Conservation (phyloP, 768 basidiomycete genomes). For the Cubamyces lactineus region DNA sequence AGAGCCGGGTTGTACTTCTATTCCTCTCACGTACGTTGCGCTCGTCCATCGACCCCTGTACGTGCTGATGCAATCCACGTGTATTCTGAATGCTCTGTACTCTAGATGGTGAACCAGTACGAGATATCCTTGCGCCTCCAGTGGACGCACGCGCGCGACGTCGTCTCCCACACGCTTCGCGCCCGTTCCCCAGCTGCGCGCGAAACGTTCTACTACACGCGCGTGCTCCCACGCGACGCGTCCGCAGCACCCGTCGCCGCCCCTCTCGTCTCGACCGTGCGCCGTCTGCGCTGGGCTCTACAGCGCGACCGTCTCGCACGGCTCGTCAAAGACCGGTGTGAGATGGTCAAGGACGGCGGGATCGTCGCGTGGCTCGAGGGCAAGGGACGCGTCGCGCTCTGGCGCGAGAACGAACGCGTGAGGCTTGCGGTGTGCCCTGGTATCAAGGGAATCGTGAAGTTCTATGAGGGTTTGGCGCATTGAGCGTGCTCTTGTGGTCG, state of each 20-base stretch:
- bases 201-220: slow-evolving; percentile 49
- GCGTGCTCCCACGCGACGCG: slow-evolving; percentile 66
- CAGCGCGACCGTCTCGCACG: slow-evolving; percentile 64
- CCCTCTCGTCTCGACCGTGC: slow-evolving; percentile 63
- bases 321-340: slow-evolving; percentile 50
- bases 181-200: slow-evolving; percentile 44
- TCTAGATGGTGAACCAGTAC: slow-evolving; percentile 68
- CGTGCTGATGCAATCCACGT: not conserved
- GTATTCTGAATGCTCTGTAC: not conserved
- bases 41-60: not conserved
- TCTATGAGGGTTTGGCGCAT: slow-evolving; percentile 53
- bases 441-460: slow-evolving; percentile 57
- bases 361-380: slow-evolving; percentile 61
- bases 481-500: not conserved
- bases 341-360: slow-evolving; percentile 39
- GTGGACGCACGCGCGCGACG: slow-evolving; percentile 53
- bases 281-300: slow-evolving; percentile 71
- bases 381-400: slow-evolving; percentile 51
- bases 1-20: slow-evolving; percentile 68
- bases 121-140: slow-evolving; percentile 58
- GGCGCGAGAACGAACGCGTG: slow-evolving; percentile 62
- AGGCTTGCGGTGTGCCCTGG: slow-evolving; percentile 71
- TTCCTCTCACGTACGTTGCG: slow-evolving; percentile 54
- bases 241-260: slow-evolving; percentile 60
- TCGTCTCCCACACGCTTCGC: slow-evolving; percentile 58